Evolutionary conservation across 208 protist species (phyloP).

Genomic region (Acanthamoeba triangularis): DNA sequence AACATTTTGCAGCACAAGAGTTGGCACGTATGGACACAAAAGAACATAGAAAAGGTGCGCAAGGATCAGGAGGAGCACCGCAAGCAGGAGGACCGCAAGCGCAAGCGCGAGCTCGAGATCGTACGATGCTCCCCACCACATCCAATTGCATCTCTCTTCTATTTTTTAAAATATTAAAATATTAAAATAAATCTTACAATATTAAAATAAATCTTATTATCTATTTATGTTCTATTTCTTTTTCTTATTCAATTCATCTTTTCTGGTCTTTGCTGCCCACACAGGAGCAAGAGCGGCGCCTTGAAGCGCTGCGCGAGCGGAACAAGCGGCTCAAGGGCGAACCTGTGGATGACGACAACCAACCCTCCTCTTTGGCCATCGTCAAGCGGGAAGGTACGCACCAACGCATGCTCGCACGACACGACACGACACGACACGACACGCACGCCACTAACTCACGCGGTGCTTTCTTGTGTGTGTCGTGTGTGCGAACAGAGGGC

Average conservation of each 20-base stretch:
- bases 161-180: background rate
- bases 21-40: constrained; percentile 64
- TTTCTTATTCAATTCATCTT: background rate
- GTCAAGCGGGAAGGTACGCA: background rate
- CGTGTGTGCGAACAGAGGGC: background rate
- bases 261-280: background rate
- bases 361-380: background rate
- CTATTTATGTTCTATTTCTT: background rate
- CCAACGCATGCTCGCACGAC: background rate
- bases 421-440: too few species aligned
- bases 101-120: background rate
- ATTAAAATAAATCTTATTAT: background rate
- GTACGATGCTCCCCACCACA: background rate
- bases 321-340: constrained; percentile 23
- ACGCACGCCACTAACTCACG: too few species aligned
- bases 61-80: constrained; percentile 66
- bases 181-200: background rate
- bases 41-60: constrained; percentile 30
- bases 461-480: background rate
- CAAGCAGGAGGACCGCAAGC: background rate
- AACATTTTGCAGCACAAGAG: constrained; percentile 76
- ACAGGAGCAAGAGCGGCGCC: constrained; percentile 10
- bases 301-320: background rate
- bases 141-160: background rate
- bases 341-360: background rate